A percentile compares a stretch with the other conserved stretches of the same genome.
Conservation (phyloP, 164 flowering plant species). For the Magnolia changhungtana region DNA sequence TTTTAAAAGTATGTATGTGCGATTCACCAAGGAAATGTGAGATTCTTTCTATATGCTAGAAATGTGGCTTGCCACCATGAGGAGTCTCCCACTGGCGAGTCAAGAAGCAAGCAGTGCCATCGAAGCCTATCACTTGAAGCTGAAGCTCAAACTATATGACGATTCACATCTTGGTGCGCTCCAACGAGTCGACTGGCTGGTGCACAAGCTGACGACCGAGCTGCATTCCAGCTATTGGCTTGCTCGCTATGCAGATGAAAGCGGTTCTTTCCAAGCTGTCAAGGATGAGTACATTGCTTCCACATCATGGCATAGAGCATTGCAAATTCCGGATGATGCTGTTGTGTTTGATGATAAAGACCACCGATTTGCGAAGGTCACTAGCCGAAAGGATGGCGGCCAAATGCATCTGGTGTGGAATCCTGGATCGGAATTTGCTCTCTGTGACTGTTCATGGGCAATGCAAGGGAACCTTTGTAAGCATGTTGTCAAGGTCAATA, state of each 20-base stretch:
- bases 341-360: slow-evolving; percentile 54
- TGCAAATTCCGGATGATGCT: slow-evolving; percentile 59
- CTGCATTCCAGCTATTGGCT: slow-evolving; percentile 93
- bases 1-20: slow-evolving; percentile 1
- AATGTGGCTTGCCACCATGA: slow-evolving; percentile 90
- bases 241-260: slow-evolving; percentile 87
- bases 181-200: slow-evolving; percentile 95
- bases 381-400: slow-evolving; percentile 56
- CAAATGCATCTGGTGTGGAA: slow-evolving; percentile 65
- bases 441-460: slow-evolving; percentile 91
- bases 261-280: slow-evolving; percentile 75
- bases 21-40: too few relatives aligned
- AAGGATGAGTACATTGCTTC: slow-evolving; percentile 85
- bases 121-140: slow-evolving; percentile 90
- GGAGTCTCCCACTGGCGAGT: slow-evolving; percentile 77
- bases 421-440: slow-evolving; percentile 90
- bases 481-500: slow-evolving; percentile 87
- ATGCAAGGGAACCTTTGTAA: slow-evolving; percentile 92
- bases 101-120: slow-evolving; percentile 91
- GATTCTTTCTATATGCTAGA: slow-evolving; percentile 28
- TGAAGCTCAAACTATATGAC: slow-evolving; percentile 75
- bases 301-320: slow-evolving; percentile 88
- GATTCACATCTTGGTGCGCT: slow-evolving; percentile 88
- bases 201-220: slow-evolving; percentile 88
- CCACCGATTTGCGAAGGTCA: slow-evolving; percentile 64